Evolutionary conservation across 371 early-diverging fungal genomes (phyloP).

Genomic region (Circinella minor): DNA sequence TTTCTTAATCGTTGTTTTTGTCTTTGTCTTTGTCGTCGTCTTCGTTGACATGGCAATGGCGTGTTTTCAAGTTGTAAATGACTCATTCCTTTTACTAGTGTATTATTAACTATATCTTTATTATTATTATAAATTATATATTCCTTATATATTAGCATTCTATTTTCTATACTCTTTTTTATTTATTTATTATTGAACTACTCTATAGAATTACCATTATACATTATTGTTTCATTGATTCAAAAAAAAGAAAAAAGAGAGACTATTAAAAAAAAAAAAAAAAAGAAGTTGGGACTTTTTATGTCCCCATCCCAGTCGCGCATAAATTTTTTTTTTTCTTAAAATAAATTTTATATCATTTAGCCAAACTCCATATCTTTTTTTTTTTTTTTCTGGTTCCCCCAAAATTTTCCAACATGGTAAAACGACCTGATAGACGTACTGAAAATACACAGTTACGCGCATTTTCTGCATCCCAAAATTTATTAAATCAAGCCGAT

Average conservation of each 20-base stretch:
- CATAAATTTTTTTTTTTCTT: background rate
- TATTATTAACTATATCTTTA: background rate
- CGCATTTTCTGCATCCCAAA: slow-evolving; percentile 64
- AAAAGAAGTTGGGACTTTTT: too few species aligned
- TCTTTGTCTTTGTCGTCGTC: background rate
- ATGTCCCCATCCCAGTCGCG: background rate
- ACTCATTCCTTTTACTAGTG: background rate
- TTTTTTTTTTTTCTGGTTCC: background rate
- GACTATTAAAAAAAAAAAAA: too few species aligned
- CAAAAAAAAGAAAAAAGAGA: too few species aligned
- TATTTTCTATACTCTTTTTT: too few species aligned
- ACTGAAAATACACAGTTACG: slow-evolving; percentile 54
- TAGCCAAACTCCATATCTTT: too few species aligned
- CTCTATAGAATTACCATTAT: too few species aligned
- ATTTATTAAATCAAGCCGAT: slow-evolving; percentile 74
- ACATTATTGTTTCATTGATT: too few species aligned
- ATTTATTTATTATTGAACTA: too few species aligned
- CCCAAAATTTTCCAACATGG: slow-evolving; percentile 14
- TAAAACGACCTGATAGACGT: slow-evolving; percentile 44
- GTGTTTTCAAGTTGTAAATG: background rate
- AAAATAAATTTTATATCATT: too few species aligned
- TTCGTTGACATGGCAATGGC: background rate
- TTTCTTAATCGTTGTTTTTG: background rate
- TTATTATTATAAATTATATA: too few species aligned
- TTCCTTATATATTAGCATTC: too few species aligned